phyloP scores from a whole-genome alignment of 106 monocot species.

The Vanilla planifolia region DNA sequence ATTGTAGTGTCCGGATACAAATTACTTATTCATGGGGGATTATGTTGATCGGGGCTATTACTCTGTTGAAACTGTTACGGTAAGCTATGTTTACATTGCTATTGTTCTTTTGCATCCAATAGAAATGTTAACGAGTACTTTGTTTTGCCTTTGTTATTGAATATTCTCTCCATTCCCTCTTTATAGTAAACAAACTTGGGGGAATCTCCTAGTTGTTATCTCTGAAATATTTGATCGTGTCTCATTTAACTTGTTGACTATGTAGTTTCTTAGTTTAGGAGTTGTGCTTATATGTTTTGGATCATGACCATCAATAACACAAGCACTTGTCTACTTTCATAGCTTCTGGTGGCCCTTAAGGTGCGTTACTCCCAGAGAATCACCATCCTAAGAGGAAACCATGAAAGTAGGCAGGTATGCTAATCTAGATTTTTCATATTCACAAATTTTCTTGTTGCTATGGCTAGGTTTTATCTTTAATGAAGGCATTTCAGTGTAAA shows the following conservation, averaged over 20 bases:
- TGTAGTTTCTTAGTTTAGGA: neutral
- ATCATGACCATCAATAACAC: neutral
- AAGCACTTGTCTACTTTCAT: neutral
- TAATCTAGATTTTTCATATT: neutral
- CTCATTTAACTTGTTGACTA: neutral
- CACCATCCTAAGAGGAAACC: conserved; percentile 93
- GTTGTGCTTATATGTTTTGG: neutral
- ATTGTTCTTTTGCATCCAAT: neutral
- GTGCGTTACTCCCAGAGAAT: conserved; percentile 90
- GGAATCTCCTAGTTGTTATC: neutral
- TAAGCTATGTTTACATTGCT: conserved; percentile 21
- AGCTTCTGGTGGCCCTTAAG: conserved; percentile 97
- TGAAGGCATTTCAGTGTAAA: neutral
- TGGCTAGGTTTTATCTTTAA: neutral
- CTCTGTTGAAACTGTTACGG: conserved; percentile 99
- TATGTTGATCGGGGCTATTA: conserved; percentile 99
- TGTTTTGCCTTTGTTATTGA: neutral
- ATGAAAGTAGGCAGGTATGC: conserved; percentile 94
- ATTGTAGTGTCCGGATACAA: conserved; percentile 93
- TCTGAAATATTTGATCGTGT: neutral
- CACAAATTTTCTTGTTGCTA: neutral
- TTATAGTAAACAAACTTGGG: neutral
- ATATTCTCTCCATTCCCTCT: neutral
- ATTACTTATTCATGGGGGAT: conserved; percentile 99
- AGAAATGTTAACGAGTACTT: neutral